Conservation (phyloP, 192 early-diverging fungal genomes). For the Dimargaris xerosporica region DNA sequence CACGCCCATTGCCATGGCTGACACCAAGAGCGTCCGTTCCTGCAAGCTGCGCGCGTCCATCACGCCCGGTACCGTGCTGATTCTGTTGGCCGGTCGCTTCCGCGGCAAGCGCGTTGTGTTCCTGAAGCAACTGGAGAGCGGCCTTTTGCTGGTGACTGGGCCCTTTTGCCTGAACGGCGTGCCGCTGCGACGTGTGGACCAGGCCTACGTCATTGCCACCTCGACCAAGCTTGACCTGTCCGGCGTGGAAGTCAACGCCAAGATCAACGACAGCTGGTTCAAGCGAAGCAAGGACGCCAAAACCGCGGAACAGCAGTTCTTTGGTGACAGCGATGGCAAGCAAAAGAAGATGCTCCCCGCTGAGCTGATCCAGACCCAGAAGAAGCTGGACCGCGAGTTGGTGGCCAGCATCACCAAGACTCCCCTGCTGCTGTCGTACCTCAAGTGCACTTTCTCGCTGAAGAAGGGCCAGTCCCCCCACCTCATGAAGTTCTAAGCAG, state of each 20-base stretch:
- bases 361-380: conserved; percentile 77
- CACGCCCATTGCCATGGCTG: conserved; percentile 56
- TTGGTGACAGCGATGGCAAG: conserved; percentile 61
- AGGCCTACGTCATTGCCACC: conserved; percentile 98
- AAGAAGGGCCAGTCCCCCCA: conserved; percentile 96
- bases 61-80: conserved; percentile 95
- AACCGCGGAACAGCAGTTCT: conserved; percentile 81
- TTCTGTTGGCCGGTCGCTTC: conserved; percentile 89
- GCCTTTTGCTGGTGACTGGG: conserved; percentile 91
- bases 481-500: conserved; percentile 85
- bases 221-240: conserved; percentile 95
- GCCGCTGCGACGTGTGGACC: conserved; percentile 93
- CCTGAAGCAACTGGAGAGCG: conserved; percentile 89
- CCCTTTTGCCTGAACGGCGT: conserved; percentile 99
- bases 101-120: conserved; percentile 98
- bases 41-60: conserved; percentile 75
- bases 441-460: conserved; percentile 76
- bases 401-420: conserved; percentile 66
- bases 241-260: conserved; percentile 42
- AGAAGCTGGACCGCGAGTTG: conserved; percentile 73
- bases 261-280: conserved; percentile 94
- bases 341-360: conserved; percentile 45
- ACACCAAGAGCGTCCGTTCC: conserved; percentile 59
- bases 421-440: conserved; percentile 78
- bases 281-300: conserved; percentile 57